Percentiles rank a stretch among this genome's conserved stretches.
phyloP scores from a whole-genome alignment of 345 rosid genomes.

The Carallia pectinifolia region DNA sequence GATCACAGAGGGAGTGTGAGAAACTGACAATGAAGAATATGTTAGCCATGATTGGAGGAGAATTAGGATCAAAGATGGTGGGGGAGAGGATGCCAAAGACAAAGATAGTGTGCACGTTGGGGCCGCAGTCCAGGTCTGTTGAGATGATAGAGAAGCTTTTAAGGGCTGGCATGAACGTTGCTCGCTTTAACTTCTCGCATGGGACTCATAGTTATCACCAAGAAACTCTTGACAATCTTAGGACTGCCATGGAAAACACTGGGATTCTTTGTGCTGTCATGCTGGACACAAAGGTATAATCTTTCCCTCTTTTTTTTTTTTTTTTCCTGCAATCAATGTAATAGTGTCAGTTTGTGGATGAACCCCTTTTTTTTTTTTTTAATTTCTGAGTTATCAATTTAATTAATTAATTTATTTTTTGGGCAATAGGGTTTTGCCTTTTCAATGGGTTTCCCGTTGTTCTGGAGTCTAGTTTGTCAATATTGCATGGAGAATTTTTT shows the following conservation, averaged over 20 bases:
- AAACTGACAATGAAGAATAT: conserved; percentile 3
- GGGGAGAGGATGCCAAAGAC: conserved; percentile 63
- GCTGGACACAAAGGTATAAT: conserved; percentile 84
- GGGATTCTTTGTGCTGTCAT: conserved; percentile 94
- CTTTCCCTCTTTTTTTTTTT: not conserved
- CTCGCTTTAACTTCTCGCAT: conserved; percentile 77
- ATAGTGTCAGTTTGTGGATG: not conserved
- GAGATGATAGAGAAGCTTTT: conserved; percentile 76
- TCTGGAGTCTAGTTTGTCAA: no score
- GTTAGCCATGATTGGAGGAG: conserved; percentile 2
- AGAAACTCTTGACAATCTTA: conserved; percentile 87
- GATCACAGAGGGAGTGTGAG: not conserved
- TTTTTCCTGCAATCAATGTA: not conserved
- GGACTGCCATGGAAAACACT: conserved; percentile 77
- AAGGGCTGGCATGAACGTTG: conserved; percentile 69
- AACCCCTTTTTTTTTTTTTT: no score
- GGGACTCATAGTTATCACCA: conserved; percentile 91
- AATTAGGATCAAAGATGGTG: not conserved
- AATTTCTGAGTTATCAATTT: no score
- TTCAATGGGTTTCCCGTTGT: no score
- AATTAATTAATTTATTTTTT: no score
- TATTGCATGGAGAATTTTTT: no score
- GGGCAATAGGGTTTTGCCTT: no score
- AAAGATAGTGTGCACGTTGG: conserved; percentile 91
- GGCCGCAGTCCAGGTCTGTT: conserved; percentile 86